These are phyloP conservation scores for Aurantiochytrium sp. DNA, from an alignment of 108 stramenopile genomes.

Conservation along the genomic window DNA sequence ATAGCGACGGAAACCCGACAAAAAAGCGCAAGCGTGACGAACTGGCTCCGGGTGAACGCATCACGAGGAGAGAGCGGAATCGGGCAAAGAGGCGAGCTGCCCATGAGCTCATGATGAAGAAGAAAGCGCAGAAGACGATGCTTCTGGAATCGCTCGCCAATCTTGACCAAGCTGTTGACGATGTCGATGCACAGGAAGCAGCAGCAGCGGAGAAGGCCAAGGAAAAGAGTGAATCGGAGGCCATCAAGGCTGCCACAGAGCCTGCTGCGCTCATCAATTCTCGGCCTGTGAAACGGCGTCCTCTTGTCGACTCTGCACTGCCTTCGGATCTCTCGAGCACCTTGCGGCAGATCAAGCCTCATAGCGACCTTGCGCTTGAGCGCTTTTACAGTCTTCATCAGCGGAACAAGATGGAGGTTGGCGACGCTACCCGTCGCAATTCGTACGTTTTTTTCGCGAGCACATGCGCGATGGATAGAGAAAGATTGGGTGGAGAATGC, in stretches of 20 bases:
- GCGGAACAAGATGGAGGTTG: background rate
- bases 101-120: background rate
- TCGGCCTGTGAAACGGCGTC: background rate
- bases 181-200: background rate
- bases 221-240: background rate
- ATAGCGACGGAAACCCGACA: background rate
- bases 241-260: background rate
- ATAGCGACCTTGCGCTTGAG: background rate
- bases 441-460: background rate
- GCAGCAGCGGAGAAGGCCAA: background rate
- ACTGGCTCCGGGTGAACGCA: background rate
- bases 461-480: too few species aligned
- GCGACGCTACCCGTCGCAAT: background rate
- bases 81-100: background rate
- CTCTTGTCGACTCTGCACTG: background rate
- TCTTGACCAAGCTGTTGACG: background rate
- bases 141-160: background rate
- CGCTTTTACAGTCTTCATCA: background rate
- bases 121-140: background rate
- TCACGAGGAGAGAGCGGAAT: background rate
- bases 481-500: too few species aligned
- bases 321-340: background rate
- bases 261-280: background rate
- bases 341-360: background rate
- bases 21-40: background rate